A percentile compares a stretch with the other conserved stretches of the same genome.
Conservation (phyloP, 495 filamentous ascomycete genomes). For the Aspergillus conjunctus region DNA sequence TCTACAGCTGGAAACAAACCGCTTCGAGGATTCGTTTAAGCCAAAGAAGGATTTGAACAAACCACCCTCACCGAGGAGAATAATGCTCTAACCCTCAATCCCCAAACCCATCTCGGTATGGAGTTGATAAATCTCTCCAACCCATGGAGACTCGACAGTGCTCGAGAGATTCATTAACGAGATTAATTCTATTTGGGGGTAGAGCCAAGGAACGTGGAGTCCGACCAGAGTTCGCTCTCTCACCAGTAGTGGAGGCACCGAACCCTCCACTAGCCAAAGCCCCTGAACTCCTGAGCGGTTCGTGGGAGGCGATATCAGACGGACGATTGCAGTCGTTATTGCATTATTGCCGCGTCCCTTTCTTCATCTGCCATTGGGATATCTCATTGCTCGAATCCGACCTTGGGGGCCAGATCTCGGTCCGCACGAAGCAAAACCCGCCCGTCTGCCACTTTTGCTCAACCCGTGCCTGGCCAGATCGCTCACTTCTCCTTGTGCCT, state of each 20-base stretch:
- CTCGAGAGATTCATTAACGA: not conserved
- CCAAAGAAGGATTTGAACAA: no score
- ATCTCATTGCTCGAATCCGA: conserved; percentile 25
- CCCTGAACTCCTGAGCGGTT: conserved; percentile 26
- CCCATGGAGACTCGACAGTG: conserved; percentile 5
- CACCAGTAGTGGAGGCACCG: conserved; percentile 21
- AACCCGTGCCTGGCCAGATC: conserved; percentile 9
- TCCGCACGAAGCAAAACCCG: conserved; percentile 3
- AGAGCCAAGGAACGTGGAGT: conserved; percentile 15
- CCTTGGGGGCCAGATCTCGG: conserved; percentile 17
- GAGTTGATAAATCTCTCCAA: not conserved
- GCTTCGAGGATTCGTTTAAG: no score
- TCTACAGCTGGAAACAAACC: no score
- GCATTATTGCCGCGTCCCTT: not conserved
- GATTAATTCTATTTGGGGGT: not conserved
- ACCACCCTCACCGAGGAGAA: no score
- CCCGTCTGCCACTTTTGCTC: conserved; percentile 12
- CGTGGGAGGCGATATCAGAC: conserved; percentile 2
- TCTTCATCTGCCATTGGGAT: conserved; percentile 22
- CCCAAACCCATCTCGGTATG: no score
- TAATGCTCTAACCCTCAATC: no score
- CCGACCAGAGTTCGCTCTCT: conserved; percentile 9
- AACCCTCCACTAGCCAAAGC: conserved; percentile 22
- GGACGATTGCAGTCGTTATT: no score
- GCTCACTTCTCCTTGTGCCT: conserved; percentile 6